Base-by-base conservation (phyloP, 345 rosid genomes). In the Clausena lansium region DNA sequence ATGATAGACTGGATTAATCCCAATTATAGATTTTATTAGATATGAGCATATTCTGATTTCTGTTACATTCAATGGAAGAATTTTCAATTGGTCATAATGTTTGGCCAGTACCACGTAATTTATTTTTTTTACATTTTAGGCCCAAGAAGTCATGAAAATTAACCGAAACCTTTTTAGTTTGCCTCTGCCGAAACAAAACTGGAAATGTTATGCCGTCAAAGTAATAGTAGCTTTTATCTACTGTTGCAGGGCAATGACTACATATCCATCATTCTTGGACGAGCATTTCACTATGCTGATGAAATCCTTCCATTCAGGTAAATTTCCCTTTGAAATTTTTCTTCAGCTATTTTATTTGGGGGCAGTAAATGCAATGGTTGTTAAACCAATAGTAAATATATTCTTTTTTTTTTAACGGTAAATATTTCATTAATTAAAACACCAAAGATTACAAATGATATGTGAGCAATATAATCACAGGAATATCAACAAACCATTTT, bases 221-320 rank as follows among this genome's bases (percentile, higher is more conserved):
- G 32, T 77, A 58, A 77, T 35, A n/a, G 64, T 27, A 75, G 50
- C 71, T 17, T 70, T 58, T 63, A 20, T 76, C n/a, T 68, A 67
- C 74, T 50, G 10, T 82, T 68, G 36, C 94, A 95, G 98, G 90
- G 88, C 83, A 75, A 95, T 95, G 99, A 93, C 99, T 17, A 78
- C 59, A 76, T 95, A 84, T 93, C 99, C 69, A 98, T 95, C 64
- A 87, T 84, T 76, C 93, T 95, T 77, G 98, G 99, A 80, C 81
- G 99, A 75, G 93, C 94, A 36, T 93, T 95, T 78, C 98, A 95
- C 79, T 93, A 95, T 79, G 94, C 93, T 25, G 99, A 95, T 80
- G 98, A 93, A 87, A 85, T 92, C 80, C 91, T 95, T 81, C 97
- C 99, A 5, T 91, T 95, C 94, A 91, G 90, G 99, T 93, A 77